Evolutionary conservation across 371 early-diverging fungal genomes (phyloP).

Genomic region (Syncephalastrum contaminatum): DNA sequence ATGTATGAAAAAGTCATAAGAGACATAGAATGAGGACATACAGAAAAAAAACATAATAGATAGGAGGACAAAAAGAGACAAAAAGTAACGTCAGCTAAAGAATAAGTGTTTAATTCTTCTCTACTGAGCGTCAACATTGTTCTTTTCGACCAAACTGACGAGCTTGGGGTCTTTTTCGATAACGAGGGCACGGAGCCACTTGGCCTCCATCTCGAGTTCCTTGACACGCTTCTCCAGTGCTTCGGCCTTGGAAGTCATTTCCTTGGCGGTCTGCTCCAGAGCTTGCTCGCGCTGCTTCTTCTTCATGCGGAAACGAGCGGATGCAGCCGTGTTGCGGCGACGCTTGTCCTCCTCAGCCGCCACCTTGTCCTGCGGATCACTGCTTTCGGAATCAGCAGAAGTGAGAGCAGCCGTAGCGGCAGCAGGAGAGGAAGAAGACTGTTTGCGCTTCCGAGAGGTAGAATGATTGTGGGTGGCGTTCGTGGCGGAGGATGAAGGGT

Average conservation of each 20-base stretch:
- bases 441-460: conserved; percentile 10
- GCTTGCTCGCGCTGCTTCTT: conserved; percentile 88
- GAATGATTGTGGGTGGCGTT: not conserved
- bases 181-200: conserved; percentile 86
- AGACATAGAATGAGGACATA: no score
- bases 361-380: conserved; percentile 18
- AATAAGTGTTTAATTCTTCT: no score
- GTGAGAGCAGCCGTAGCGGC: no score
- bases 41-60: no score
- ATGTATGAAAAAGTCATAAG: no score
- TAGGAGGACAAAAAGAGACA: no score
- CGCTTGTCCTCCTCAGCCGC: conserved; percentile 84
- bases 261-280: conserved; percentile 79
- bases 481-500: conserved; percentile 5
- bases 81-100: no score
- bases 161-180: conserved; percentile 71
- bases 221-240: conserved; percentile 68
- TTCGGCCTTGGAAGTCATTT: conserved; percentile 76
- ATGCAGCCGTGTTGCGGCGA: conserved; percentile 91
- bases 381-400: not conserved
- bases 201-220: conserved; percentile 90
- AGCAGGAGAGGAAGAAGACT: conserved; percentile 1
- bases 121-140: no score
- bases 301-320: conserved; percentile 93
- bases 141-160: conserved; percentile 1